phyloP scores from a whole-genome alignment of 768 basidiomycete genomes.

The Gloeopeniophorella convolvens region DNA sequence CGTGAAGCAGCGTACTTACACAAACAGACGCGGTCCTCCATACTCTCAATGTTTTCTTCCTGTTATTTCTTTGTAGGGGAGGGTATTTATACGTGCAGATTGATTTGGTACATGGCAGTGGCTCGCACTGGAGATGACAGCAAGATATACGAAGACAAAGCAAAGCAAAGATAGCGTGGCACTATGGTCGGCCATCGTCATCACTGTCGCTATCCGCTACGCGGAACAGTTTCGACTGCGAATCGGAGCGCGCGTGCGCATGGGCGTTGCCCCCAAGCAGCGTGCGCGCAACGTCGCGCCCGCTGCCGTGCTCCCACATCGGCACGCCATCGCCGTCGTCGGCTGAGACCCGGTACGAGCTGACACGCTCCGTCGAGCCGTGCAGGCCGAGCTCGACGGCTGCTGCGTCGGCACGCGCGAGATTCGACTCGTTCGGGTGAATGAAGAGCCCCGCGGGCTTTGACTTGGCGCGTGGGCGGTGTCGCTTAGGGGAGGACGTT shows the following conservation, averaged over 20 bases:
- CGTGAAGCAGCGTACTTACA: too few species aligned
- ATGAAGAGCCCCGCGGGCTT: constrained; percentile 46
- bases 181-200: constrained; percentile 6
- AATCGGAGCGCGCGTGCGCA: constrained; percentile 7
- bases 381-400: constrained; percentile 48
- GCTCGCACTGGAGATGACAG: background rate
- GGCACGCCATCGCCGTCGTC: constrained; percentile 25
- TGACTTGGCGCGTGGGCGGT: constrained; percentile 41
- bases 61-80: background rate
- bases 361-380: constrained; percentile 43
- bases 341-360: constrained; percentile 31
- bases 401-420: constrained; percentile 60
- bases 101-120: constrained; percentile 3
- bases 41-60: background rate
- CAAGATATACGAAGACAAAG: background rate
- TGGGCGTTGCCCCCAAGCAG: constrained; percentile 30
- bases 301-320: constrained; percentile 47
- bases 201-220: constrained; percentile 18
- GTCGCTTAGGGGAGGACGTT: background rate
- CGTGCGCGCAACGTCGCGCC: constrained; percentile 43
- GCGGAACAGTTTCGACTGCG: constrained; percentile 13
- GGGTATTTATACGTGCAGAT: constrained; percentile 4
- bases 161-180: background rate
- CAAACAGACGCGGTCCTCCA: too few species aligned
- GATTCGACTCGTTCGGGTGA: constrained; percentile 54